A percentile compares a stretch with the other conserved stretches of the same genome.
Evolutionary conservation across 495 filamentous ascomycete genomes (phyloP).

Genomic region (Penicillium desertorum): DNA sequence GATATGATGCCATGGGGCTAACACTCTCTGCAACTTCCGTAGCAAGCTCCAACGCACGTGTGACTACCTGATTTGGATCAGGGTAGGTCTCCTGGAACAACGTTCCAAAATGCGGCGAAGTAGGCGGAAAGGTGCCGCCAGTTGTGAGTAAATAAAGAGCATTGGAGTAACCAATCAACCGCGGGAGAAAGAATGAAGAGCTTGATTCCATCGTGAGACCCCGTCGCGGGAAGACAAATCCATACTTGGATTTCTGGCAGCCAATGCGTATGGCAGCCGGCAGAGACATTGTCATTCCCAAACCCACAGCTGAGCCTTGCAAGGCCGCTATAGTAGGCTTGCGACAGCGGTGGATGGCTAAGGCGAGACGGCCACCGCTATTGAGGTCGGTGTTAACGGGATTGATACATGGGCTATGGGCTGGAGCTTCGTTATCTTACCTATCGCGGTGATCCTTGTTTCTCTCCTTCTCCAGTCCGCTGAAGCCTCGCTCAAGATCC

Average conservation of each 20-base stretch:
- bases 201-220: conserved; percentile 58
- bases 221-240: conserved; percentile 58
- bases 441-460: conserved; percentile 13
- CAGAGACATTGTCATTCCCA: conserved; percentile 61
- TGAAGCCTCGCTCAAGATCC: conserved; percentile 38
- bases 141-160: conserved; percentile 46
- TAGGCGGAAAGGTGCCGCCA: conserved; percentile 17
- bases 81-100: conserved; percentile 53
- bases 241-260: conserved; percentile 44
- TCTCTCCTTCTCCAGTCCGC: conserved; percentile 34
- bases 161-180: conserved; percentile 51
- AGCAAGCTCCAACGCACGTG: conserved; percentile 53
- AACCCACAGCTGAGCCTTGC: conserved; percentile 57
- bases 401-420: too few relatives aligned
- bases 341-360: conserved; percentile 55
- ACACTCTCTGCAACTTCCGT: conserved; percentile 53
- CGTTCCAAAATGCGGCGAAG: conserved; percentile 26
- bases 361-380: conserved; percentile 33
- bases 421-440: background rate
- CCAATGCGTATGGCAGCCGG: conserved; percentile 54
- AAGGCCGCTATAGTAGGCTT: conserved; percentile 61
- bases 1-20: conserved; percentile 43
- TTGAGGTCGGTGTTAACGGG: background rate
- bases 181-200: conserved; percentile 56
- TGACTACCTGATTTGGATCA: conserved; percentile 46